phyloP scores from a whole-genome alignment of 192 early-diverging fungal genomes.

The Phycomyces blakesleeanus region DNA sequence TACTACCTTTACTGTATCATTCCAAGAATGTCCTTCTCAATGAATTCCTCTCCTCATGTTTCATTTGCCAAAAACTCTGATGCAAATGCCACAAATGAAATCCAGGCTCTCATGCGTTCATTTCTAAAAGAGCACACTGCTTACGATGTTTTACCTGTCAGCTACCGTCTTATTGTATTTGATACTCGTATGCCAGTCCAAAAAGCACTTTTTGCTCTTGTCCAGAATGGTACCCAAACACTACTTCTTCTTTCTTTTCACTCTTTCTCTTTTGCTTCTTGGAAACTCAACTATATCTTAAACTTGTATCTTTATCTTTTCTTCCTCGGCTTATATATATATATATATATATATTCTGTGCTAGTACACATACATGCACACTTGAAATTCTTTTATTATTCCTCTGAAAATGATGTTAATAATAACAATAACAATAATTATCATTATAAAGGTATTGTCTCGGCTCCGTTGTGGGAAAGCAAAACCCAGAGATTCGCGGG shows the following conservation, averaged over 20 bases:
- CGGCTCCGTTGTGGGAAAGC: slow-evolving; percentile 90
- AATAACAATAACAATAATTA: neutral
- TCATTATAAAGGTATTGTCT: slow-evolving; percentile 72
- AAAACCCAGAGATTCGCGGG: slow-evolving; percentile 77
- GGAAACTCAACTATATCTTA: too few species aligned
- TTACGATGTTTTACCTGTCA: slow-evolving; percentile 89
- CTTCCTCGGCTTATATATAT: too few species aligned
- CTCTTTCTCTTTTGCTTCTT: too few species aligned
- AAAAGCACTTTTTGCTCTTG: slow-evolving; percentile 85
- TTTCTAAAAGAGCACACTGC: slow-evolving; percentile 83
- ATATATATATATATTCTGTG: too few species aligned
- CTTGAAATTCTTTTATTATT: too few species aligned
- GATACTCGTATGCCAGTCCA: slow-evolving; percentile 88
- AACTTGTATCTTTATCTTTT: neutral
- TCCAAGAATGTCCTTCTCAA: too few species aligned
- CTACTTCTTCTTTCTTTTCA: neutral
- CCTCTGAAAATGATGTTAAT: too few species aligned
- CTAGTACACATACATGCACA: too few species aligned
- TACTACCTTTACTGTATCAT: too few species aligned
- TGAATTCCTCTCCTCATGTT: too few species aligned
- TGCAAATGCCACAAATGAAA: neutral
- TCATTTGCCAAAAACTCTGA: too few species aligned
- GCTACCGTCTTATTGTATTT: slow-evolving; percentile 86
- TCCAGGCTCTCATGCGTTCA: slow-evolving; percentile 23
- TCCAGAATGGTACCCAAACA: slow-evolving; percentile 83